Evolutionary conservation across 108 stramenopile genomes (phyloP).

Genomic region (Discostella pseudostelligera): DNA sequence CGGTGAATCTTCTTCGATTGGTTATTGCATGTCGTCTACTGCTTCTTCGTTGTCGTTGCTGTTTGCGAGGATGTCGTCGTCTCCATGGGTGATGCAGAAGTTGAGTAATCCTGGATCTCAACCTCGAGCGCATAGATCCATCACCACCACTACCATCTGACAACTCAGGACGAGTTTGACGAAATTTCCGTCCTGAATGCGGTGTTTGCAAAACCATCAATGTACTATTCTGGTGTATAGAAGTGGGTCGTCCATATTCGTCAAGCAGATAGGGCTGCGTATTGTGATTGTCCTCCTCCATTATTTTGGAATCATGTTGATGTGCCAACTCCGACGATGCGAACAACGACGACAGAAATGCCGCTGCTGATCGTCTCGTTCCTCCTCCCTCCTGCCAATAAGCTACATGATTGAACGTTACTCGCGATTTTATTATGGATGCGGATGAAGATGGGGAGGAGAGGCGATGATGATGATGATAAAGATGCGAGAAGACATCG

Average conservation of each 20-base stretch:
- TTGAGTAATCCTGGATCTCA: slow-evolving; percentile 3
- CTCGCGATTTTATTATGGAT: too few relatives aligned
- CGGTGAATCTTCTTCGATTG: slow-evolving; percentile 68
- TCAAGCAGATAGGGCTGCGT: slow-evolving; percentile 34
- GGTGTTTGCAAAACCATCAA: slow-evolving; percentile 55
- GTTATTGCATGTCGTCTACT: slow-evolving; percentile 23
- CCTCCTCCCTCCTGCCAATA: too few relatives aligned
- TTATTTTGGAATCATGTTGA: too few relatives aligned
- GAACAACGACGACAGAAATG: too few relatives aligned
- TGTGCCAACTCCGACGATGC: too few relatives aligned
- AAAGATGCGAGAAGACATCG: too few relatives aligned
- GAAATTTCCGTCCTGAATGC: slow-evolving; percentile 80
- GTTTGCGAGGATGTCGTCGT: not conserved
- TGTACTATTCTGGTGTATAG: slow-evolving; percentile 1
- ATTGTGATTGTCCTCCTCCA: too few relatives aligned
- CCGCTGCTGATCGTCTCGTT: too few relatives aligned
- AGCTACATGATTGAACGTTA: too few relatives aligned
- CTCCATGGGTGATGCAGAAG: not conserved
- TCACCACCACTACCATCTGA: not conserved
- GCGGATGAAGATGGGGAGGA: too few relatives aligned
- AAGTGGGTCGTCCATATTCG: slow-evolving; percentile 26
- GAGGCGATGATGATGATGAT: too few relatives aligned
- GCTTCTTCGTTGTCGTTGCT: not conserved
- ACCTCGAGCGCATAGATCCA: not conserved
- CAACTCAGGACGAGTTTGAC: slow-evolving; percentile 64